These are phyloP conservation scores for Novymonas esmeraldas DNA, from an alignment of 208 protist species.

Conservation along the genomic window DNA sequence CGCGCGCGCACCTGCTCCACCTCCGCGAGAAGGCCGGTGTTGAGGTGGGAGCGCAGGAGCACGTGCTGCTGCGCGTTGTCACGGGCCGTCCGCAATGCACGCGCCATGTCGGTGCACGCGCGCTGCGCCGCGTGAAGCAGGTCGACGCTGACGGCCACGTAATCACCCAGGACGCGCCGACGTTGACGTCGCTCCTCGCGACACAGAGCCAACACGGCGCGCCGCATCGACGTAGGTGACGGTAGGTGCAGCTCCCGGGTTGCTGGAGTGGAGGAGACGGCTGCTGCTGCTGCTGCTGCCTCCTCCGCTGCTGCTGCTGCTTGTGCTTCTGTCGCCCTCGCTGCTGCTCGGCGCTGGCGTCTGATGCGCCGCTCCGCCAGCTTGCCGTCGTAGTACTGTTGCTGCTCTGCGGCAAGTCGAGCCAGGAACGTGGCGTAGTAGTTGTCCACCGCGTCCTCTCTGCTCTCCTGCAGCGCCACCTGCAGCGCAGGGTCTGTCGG, in stretches of 20 bases:
- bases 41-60: conserved; percentile 28
- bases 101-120: conserved; percentile 10
- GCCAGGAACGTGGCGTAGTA: conserved; percentile 42
- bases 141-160: conserved; percentile 9
- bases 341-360: conserved; percentile 12
- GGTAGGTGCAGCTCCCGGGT: too few species aligned
- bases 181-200: conserved; percentile 26
- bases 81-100: conserved; percentile 1
- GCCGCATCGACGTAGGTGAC: background rate
- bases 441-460: conserved; percentile 40
- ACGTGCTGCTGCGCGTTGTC: conserved; percentile 32
- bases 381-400: conserved; percentile 28
- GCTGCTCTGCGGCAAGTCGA: conserved; percentile 44
- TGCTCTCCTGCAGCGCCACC: conserved; percentile 44
- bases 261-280: background rate
- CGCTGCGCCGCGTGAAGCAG: conserved; percentile 20
- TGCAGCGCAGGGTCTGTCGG: conserved; percentile 34
- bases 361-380: conserved; percentile 40
- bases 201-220: too few species aligned
- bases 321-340: background rate
- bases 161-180: conserved; percentile 16
- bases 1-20: conserved; percentile 19
- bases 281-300: background rate
- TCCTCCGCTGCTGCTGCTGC: background rate
- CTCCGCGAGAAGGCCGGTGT: conserved; percentile 15